Percentiles rank a stretch among this genome's conserved stretches.
These are phyloP conservation scores for Simmondsia chinensis DNA, from an alignment of 148 eudicot genomes.

Conservation along the genomic window DNA sequence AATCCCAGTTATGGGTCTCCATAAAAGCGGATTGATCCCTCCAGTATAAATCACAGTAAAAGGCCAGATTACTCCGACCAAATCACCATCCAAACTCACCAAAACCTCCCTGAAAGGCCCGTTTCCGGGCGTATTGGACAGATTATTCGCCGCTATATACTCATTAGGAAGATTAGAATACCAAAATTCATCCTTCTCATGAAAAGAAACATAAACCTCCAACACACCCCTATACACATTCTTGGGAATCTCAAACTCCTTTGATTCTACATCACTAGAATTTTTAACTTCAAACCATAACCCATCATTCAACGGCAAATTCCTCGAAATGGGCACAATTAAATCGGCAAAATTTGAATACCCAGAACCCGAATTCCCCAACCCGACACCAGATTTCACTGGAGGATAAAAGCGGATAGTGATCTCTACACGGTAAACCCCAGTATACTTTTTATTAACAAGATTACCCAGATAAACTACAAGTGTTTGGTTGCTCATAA, in stretches of 20 bases:
- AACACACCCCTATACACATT: slow-evolving; percentile 77
- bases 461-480: slow-evolving; percentile 76
- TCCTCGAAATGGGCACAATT: slow-evolving; percentile 71
- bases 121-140: slow-evolving; percentile 39
- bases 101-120: slow-evolving; percentile 88
- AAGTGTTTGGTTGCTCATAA: slow-evolving; percentile 44
- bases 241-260: slow-evolving; percentile 43
- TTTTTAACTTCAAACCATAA: slow-evolving; percentile 79
- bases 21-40: slow-evolving; percentile 77
- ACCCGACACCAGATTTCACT: slow-evolving; percentile 9
- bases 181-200: slow-evolving; percentile 92
- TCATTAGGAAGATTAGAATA: slow-evolving; percentile 58
- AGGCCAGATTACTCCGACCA: slow-evolving; percentile 80
- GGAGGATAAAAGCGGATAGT: slow-evolving; percentile 50
- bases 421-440: slow-evolving; percentile 74
- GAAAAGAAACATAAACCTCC: slow-evolving; percentile 85
- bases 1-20: slow-evolving; percentile 82
- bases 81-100: slow-evolving; percentile 46
- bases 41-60: slow-evolving; percentile 86
- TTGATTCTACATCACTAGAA: slow-evolving; percentile 30
- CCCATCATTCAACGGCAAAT: slow-evolving; percentile 70
- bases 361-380: not conserved
- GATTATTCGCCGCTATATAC: slow-evolving; percentile 48
- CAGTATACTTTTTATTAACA: slow-evolving; percentile 63
- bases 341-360: slow-evolving; percentile 42